Conservation (phyloP, 202 grass and related monocot genomes). For the Brachypodium distachyon region DNA sequence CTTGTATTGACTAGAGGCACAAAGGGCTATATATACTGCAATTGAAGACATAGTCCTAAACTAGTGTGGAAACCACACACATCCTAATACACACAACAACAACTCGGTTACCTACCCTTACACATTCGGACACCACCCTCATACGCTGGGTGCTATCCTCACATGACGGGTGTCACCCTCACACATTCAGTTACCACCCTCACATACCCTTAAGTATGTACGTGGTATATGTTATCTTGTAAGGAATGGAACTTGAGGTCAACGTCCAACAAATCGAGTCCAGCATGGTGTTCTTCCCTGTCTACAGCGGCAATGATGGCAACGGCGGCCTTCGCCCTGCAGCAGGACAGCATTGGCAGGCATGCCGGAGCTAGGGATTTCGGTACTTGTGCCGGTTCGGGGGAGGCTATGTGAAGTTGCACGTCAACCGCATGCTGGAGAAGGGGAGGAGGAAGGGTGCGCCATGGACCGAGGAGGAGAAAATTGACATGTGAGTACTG, state of each 20-base stretch:
- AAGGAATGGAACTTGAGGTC: constrained; percentile 38
- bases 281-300: constrained; percentile 32
- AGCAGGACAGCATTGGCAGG: constrained; percentile 32
- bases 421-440: constrained; percentile 30
- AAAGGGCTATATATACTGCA: no score
- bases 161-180: no score
- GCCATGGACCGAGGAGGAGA: constrained; percentile 87
- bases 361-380: constrained; percentile 4
- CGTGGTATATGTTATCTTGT: no score
- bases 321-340: constrained; percentile 39
- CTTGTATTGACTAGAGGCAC: no score
- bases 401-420: constrained; percentile 30
- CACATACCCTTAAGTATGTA: no score
- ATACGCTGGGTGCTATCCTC: no score
- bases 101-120: no score
- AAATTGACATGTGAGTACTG: constrained; percentile 57
- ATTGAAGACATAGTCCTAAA: no score
- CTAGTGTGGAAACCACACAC: no score
- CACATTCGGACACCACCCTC: no score
- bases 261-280: constrained; percentile 69
- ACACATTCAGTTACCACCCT: no score
- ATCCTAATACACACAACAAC: no score
- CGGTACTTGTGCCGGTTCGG: constrained; percentile 15
- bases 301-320: constrained; percentile 13
- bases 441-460: constrained; percentile 92